Evolutionary conservation across 495 filamentous ascomycete species (phyloP).

Genomic region (Bryoglossum gracile): DNA sequence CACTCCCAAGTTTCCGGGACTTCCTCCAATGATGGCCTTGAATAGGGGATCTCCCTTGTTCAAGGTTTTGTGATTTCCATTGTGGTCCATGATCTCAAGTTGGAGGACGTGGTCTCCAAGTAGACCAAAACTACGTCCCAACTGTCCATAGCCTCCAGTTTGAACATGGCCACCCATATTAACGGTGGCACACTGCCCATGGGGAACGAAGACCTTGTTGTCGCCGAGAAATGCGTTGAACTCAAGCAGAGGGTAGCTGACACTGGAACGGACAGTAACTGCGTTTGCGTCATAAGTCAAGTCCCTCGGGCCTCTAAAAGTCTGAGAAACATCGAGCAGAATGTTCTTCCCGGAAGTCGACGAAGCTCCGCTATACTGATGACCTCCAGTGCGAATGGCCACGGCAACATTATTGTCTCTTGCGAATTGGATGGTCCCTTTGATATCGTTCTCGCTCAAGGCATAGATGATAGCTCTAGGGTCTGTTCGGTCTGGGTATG

Average conservation of each 20-base stretch:
- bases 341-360: slow-evolving; percentile 32
- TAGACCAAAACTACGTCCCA: slow-evolving; percentile 35
- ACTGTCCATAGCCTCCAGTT: slow-evolving; percentile 35
- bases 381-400: slow-evolving; percentile 33
- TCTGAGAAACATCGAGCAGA: slow-evolving; percentile 29
- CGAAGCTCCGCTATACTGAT: slow-evolving; percentile 35
- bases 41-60: slow-evolving; percentile 31
- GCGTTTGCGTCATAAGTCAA: slow-evolving; percentile 26
- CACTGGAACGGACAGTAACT: slow-evolving; percentile 28
- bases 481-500: no score
- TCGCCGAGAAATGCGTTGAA: slow-evolving; percentile 31
- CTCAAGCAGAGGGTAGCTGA: slow-evolving; percentile 33
- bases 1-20: slow-evolving; percentile 37
- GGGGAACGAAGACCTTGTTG: slow-evolving; percentile 34
- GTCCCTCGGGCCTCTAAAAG: slow-evolving; percentile 27
- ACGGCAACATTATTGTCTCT: slow-evolving; percentile 30
- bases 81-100: slow-evolving; percentile 34
- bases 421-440: slow-evolving; percentile 28
- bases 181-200: slow-evolving; percentile 35
- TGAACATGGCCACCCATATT: slow-evolving; percentile 37
- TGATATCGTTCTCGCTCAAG: slow-evolving; percentile 32
- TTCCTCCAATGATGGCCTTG: slow-evolving; percentile 36
- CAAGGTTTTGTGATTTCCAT: slow-evolving; percentile 31
- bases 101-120: slow-evolving; percentile 35
- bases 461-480: no score